These are phyloP conservation scores for Debaryomyces castellii DNA, from an alignment of 805 yeast species.

Conservation along the genomic window DNA sequence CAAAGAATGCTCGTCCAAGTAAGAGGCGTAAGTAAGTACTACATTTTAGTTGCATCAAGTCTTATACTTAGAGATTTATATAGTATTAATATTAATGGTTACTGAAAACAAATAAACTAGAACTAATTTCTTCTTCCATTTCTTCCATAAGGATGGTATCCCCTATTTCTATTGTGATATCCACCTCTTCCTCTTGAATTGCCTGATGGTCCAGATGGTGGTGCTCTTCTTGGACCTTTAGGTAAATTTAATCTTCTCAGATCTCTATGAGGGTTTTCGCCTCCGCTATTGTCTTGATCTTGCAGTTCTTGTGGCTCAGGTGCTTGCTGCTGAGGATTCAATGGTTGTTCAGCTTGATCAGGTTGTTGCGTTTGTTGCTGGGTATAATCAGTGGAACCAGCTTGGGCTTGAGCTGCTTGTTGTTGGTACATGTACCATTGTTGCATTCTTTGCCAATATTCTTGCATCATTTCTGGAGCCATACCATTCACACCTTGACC, in stretches of 20 bases:
- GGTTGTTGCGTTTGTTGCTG: slow-evolving; percentile 15
- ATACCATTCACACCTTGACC: slow-evolving; percentile 24
- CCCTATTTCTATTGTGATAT: slow-evolving; percentile 28
- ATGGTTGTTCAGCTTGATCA: slow-evolving; percentile 40
- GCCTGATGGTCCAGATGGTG: slow-evolving; percentile 38
- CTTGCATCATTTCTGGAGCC: slow-evolving; percentile 60
- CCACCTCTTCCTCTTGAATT: slow-evolving; percentile 32
- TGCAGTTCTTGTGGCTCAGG: slow-evolving; percentile 10
- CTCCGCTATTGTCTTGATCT: slow-evolving; percentile 9
- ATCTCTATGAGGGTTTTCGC: slow-evolving; percentile 19
- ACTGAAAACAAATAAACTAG: background rate
- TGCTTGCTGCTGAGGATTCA: slow-evolving; percentile 37
- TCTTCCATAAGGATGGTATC: slow-evolving; percentile 46
- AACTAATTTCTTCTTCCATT: slow-evolving; percentile 30
- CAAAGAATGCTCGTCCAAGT: slow-evolving; percentile 81
- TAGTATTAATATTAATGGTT: slow-evolving; percentile 1
- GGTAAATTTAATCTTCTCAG: slow-evolving; percentile 41
- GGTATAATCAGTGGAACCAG: slow-evolving; percentile 18
- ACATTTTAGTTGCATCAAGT: background rate
- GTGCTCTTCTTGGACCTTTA: slow-evolving; percentile 50
- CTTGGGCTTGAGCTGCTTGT: slow-evolving; percentile 36
- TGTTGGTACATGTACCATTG: slow-evolving; percentile 66
- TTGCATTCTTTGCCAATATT: slow-evolving; percentile 63
- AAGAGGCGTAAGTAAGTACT: slow-evolving; percentile 21
- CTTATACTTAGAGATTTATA: background rate